A percentile compares a stretch with the other conserved stretches of the same genome.
Evolutionary conservation across 805 yeast genomes (phyloP).

Genomic region (Teunomyces kruisii): DNA sequence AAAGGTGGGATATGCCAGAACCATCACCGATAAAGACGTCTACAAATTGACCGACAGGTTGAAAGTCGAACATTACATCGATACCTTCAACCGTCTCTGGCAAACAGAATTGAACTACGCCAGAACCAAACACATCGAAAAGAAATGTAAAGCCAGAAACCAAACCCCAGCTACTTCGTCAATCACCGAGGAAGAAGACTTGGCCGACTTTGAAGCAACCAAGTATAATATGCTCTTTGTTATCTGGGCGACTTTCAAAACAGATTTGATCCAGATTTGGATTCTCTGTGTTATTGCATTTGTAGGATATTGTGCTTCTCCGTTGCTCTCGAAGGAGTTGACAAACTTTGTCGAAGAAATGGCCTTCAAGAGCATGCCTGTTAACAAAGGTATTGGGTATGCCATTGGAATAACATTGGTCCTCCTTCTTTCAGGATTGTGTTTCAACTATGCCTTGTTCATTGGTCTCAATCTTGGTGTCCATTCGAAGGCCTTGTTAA

Average conservation of each 20-base stretch:
- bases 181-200: background rate
- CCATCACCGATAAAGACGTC: conserved; percentile 6
- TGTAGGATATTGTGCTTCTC: background rate
- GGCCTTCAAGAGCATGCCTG: background rate
- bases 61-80: conserved; percentile 4
- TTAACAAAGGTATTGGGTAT: conserved; percentile 7
- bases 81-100: background rate
- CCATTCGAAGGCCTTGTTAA: conserved; percentile 11
- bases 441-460: conserved; percentile 12
- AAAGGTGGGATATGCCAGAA: conserved; percentile 8
- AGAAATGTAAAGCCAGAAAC: background rate
- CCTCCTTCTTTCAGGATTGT: background rate
- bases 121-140: conserved; percentile 8
- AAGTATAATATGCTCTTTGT: background rate
- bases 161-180: conserved; percentile 10
- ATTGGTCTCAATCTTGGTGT: conserved; percentile 13
- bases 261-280: background rate
- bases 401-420: conserved; percentile 3
- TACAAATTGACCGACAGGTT: conserved; percentile 4
- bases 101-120: background rate
- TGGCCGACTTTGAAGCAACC: background rate
- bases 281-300: background rate
- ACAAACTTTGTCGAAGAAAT: conserved; percentile 7
- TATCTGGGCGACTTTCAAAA: background rate
- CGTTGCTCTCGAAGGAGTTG: conserved; percentile 5